Conservation (phyloP, 2,329 filamentous ascomycete species). For the Claviceps digitariae region DNA sequence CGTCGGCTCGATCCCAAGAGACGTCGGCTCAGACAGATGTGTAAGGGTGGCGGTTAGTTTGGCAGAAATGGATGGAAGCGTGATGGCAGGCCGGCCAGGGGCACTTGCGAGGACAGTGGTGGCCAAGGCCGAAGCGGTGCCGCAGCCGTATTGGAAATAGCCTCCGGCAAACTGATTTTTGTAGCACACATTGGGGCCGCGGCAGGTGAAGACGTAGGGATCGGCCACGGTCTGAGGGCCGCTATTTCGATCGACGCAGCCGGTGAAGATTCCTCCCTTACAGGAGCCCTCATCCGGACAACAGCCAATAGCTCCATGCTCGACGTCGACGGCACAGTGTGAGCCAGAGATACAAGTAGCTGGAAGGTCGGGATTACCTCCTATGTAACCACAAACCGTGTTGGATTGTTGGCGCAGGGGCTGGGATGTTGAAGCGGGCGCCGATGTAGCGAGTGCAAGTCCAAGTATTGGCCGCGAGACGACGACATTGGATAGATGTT, state of each 20-base stretch:
- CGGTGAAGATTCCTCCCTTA: slow-evolving; percentile 42
- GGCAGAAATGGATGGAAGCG: slow-evolving; percentile 26
- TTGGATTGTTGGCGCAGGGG: slow-evolving; percentile 31
- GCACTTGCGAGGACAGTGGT: slow-evolving; percentile 35
- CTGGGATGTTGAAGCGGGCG: slow-evolving; percentile 22
- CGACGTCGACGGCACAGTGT: slow-evolving; percentile 41
- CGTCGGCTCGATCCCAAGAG: slow-evolving; percentile 18
- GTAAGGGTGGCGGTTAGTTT: slow-evolving; percentile 26
- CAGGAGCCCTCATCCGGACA: slow-evolving; percentile 39
- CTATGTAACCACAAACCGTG: slow-evolving; percentile 45
- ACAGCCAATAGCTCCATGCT: slow-evolving; percentile 38
- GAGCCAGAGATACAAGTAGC: slow-evolving; percentile 45
- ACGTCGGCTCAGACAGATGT: slow-evolving; percentile 27
- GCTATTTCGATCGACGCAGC: slow-evolving; percentile 40
- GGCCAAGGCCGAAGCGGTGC: slow-evolving; percentile 30
- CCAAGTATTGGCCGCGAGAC: slow-evolving; percentile 20
- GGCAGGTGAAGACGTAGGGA: slow-evolving; percentile 44
- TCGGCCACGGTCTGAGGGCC: slow-evolving; percentile 35
- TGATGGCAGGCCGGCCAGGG: slow-evolving; percentile 22
- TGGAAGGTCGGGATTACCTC: slow-evolving; percentile 35
- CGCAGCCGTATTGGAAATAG: slow-evolving; percentile 44
- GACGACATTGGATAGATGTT: slow-evolving; percentile 22
- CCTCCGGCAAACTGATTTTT: slow-evolving; percentile 41
- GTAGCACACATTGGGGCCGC: slow-evolving; percentile 38
- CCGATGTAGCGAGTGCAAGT: slow-evolving; percentile 14